Evolutionary conservation across 345 rosid genomes (phyloP).

Genomic region (Hibiscus tridactylites): DNA sequence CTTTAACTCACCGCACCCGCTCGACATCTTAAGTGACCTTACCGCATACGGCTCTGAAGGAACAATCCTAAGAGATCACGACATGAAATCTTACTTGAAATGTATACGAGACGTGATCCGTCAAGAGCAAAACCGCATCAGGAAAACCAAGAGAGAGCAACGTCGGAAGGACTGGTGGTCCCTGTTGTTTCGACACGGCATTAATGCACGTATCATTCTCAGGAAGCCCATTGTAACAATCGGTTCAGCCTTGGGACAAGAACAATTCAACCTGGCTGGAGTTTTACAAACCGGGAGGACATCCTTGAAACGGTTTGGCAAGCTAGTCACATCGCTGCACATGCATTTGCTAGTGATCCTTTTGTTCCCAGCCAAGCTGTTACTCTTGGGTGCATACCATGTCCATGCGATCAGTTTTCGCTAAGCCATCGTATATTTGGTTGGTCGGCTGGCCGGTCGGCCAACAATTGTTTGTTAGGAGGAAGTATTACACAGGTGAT

Average conservation of each 20-base stretch:
- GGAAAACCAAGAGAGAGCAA: conserved; percentile 49
- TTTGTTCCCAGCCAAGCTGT: conserved; percentile 54
- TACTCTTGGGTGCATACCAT: conserved; percentile 50
- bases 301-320: conserved; percentile 53
- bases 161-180: conserved; percentile 54
- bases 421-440: conserved; percentile 1
- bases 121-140: conserved; percentile 51
- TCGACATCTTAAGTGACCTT: conserved; percentile 82
- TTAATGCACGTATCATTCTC: conserved; percentile 15
- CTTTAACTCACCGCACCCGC: conserved; percentile 92
- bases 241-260: conserved; percentile 14
- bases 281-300: conserved; percentile 55
- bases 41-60: conserved; percentile 87
- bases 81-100: conserved; percentile 75
- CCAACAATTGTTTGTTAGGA: not conserved
- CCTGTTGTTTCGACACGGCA: conserved; percentile 16
- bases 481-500: conserved; percentile 19
- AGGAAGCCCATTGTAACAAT: conserved; percentile 22
- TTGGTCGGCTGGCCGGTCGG: not conserved
- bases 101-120: conserved; percentile 58
- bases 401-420: conserved; percentile 23
- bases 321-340: conserved; percentile 68
- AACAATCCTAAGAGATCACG: conserved; percentile 81
- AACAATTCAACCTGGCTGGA: conserved; percentile 43
- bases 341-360: conserved; percentile 72